Evolutionary conservation across 1,139 yeast species (phyloP).

Genomic region (Geotrichum histeridarum): DNA sequence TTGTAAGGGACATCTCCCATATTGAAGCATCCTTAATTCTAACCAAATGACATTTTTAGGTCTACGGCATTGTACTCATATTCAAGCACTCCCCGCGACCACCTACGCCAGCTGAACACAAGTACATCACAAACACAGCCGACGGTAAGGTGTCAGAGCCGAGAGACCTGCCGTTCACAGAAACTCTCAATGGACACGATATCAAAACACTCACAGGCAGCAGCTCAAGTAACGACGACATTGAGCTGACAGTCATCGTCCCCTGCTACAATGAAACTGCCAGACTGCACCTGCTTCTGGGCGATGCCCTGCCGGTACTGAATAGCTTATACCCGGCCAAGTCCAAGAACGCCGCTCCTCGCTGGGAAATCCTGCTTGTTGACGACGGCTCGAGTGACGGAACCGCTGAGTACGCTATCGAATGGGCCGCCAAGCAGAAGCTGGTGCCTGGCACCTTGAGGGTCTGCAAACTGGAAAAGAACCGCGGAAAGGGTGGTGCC

Average conservation of each 20-base stretch:
- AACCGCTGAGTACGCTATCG: conserved; percentile 67
- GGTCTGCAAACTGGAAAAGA: conserved; percentile 60
- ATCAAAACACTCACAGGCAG: background rate
- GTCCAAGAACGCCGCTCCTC: conserved; percentile 24
- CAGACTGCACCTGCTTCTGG: conserved; percentile 69
- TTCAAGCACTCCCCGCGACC: conserved; percentile 62
- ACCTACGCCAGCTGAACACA: conserved; percentile 50
- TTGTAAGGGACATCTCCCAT: conserved; percentile 6
- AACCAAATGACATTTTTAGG: conserved; percentile 8
- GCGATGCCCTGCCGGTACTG: conserved; percentile 64
- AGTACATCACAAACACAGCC: conserved; percentile 42
- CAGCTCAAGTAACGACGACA: conserved; percentile 2
- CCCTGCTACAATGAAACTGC: conserved; percentile 88
- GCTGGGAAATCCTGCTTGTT: conserved; percentile 75
- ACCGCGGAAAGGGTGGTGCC: conserved; percentile 97
- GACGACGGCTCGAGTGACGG: conserved; percentile 90
- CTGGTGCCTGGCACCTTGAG: conserved; percentile 59
- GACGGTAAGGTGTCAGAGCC: conserved; percentile 30
- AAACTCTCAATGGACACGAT: conserved; percentile 28
- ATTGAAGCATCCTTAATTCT: background rate
- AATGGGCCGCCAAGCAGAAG: conserved; percentile 46
- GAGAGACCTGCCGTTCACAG: conserved; percentile 23
- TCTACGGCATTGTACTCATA: conserved; percentile 45
- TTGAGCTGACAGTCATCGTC: conserved; percentile 67
- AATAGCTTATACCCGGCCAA: conserved; percentile 32